Conservation (phyloP, 495 filamentous ascomycete species). For the Talaromyces thailandensis region DNA sequence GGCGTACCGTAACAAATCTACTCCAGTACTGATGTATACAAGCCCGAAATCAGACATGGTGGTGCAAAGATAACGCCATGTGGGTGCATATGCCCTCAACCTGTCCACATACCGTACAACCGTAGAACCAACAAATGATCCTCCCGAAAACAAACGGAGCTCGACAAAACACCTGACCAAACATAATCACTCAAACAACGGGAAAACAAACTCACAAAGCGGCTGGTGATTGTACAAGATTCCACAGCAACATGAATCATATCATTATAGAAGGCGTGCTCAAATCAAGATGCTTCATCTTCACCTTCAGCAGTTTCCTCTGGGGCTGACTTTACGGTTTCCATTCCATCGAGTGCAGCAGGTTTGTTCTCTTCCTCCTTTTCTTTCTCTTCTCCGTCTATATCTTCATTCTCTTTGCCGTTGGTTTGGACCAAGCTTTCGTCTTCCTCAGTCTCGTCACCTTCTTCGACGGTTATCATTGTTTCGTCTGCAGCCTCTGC, state of each 20-base stretch:
- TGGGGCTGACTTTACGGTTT: neutral
- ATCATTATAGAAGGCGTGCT: neutral
- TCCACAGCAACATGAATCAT: neutral
- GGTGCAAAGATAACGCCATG: neutral
- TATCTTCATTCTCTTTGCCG: constrained; percentile 12
- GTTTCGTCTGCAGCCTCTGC: constrained; percentile 52
- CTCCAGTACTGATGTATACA: neutral
- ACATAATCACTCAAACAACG: neutral
- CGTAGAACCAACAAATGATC: neutral
- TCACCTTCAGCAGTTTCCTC: neutral
- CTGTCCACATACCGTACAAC: neutral
- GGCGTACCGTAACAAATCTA: neutral
- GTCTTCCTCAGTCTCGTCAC: constrained; percentile 16
- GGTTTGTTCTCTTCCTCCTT: constrained; percentile 7
- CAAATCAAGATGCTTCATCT: neutral
- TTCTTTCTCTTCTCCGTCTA: constrained; percentile 11
- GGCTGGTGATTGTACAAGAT: neutral
- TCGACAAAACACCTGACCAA: neutral
- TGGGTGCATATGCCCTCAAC: neutral
- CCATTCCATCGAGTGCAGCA: neutral
- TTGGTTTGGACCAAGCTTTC: constrained; percentile 13
- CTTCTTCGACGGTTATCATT: constrained; percentile 14
- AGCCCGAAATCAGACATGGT: neutral
- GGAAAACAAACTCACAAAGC: neutral
- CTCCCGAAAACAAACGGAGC: neutral